Evolutionary conservation across 768 basidiomycete species (phyloP).

Genomic region (Pleurotus sapidus): DNA sequence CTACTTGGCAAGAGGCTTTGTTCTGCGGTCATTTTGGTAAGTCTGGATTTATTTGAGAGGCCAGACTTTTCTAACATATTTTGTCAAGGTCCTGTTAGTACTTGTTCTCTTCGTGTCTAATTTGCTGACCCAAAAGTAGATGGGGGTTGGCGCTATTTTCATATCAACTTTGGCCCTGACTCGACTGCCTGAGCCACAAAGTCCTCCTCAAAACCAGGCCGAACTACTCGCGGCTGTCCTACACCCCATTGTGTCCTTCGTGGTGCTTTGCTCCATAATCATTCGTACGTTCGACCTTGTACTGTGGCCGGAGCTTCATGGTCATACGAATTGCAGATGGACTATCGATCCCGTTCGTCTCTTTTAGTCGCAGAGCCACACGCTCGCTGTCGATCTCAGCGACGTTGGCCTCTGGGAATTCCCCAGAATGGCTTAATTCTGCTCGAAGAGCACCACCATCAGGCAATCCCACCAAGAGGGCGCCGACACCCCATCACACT

Average conservation of each 20-base stretch:
- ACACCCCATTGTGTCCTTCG: conserved; percentile 83
- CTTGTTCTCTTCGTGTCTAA: not conserved
- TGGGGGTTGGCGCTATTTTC: conserved; percentile 93
- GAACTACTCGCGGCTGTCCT: conserved; percentile 73
- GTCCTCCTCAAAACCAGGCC: conserved; percentile 63
- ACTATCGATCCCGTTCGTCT: conserved; percentile 68
- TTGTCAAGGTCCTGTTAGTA: not conserved
- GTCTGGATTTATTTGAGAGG: conserved; percentile 5
- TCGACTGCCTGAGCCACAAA: conserved; percentile 52
- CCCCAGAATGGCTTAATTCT: conserved; percentile 46
- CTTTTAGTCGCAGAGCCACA: conserved; percentile 35
- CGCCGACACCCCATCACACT: not conserved
- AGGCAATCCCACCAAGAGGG: not conserved
- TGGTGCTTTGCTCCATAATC: conserved; percentile 85
- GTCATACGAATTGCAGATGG: conserved; percentile 44
- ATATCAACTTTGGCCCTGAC: conserved; percentile 73
- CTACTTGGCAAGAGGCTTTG: conserved; percentile 79
- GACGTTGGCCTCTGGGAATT: conserved; percentile 34
- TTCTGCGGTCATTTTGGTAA: conserved; percentile 91
- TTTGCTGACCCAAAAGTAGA: conserved; percentile 34
- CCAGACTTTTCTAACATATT: too few species aligned
- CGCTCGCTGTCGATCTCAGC: conserved; percentile 23
- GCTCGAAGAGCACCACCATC: conserved; percentile 20
- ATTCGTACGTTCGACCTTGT: conserved; percentile 50
- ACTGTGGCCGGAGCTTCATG: not conserved